A percentile compares a stretch with the other conserved stretches of the same genome.
These are phyloP conservation scores for Rhodomyrtus psidioides DNA, from an alignment of 441 rosid species.

Conservation along the genomic window DNA sequence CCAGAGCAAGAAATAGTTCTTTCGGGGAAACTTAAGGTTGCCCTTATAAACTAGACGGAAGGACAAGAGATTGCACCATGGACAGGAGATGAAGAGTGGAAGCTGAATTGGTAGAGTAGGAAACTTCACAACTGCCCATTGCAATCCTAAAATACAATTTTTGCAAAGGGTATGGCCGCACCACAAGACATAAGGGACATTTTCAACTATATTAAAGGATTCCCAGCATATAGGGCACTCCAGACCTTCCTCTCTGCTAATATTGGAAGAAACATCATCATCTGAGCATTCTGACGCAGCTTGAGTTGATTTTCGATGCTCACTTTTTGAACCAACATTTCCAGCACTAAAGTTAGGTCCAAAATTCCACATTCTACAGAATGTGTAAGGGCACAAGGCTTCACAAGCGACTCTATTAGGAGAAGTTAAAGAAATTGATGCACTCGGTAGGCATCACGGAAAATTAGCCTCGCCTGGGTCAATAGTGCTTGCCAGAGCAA, in stretches of 20 bases:
- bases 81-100: slow-evolving; percentile 78
- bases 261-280: slow-evolving; percentile 46
- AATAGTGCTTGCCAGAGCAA: background rate
- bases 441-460: slow-evolving; percentile 1
- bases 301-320: slow-evolving; percentile 17
- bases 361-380: slow-evolving; percentile 68
- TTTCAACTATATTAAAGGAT: slow-evolving; percentile 74
- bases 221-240: slow-evolving; percentile 93
- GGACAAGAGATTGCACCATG: slow-evolving; percentile 77
- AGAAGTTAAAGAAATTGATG: slow-evolving; percentile 5
- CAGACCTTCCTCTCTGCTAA: slow-evolving; percentile 46
- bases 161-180: slow-evolving; percentile 90
- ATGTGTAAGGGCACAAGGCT: background rate
- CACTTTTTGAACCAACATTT: slow-evolving; percentile 32
- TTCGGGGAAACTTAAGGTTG: slow-evolving; percentile 56
- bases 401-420: slow-evolving; percentile 14
- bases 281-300: slow-evolving; percentile 51
- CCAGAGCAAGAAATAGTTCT: slow-evolving; percentile 85
- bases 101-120: slow-evolving; percentile 62
- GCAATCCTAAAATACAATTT: slow-evolving; percentile 69
- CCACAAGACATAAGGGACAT: slow-evolving; percentile 78
- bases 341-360: slow-evolving; percentile 69
- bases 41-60: slow-evolving; percentile 61
- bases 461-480: background rate
- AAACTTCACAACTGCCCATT: slow-evolving; percentile 49